These are phyloP conservation scores for Didymella glomerata DNA, from an alignment of 2,329 filamentous ascomycete species.

Conservation along the genomic window DNA sequence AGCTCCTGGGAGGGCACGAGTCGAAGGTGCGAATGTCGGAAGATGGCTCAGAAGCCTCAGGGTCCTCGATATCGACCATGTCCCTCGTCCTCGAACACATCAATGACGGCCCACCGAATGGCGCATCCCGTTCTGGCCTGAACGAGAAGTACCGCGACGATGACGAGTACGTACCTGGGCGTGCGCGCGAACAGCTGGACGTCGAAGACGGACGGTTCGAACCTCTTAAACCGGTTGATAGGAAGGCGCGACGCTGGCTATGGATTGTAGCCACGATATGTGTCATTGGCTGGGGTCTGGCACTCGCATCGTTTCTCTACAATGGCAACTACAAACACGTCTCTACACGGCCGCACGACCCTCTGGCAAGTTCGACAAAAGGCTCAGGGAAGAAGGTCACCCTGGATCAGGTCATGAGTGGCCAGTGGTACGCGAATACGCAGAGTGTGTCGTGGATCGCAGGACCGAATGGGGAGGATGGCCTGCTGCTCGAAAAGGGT, in stretches of 20 bases:
- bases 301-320: conserved; percentile 71
- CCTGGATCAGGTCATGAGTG: conserved; percentile 72
- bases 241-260: conserved; percentile 68
- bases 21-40: conserved; percentile 43
- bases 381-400: conserved; percentile 77
- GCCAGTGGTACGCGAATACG: conserved; percentile 69
- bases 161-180: conserved; percentile 52
- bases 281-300: conserved; percentile 72
- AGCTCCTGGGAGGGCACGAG: conserved; percentile 54
- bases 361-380: conserved; percentile 67
- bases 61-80: conserved; percentile 82
- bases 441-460: conserved; percentile 80
- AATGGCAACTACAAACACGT: conserved; percentile 72
- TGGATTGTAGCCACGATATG: conserved; percentile 69
- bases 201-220: conserved; percentile 60
- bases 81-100: conserved; percentile 83
- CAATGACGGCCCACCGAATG: conserved; percentile 61
- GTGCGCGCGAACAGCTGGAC: conserved; percentile 60
- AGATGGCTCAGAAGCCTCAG: conserved; percentile 60
- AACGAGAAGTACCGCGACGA: conserved; percentile 53
- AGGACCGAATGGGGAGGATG: conserved; percentile 79
- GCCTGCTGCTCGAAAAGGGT: conserved; percentile 79
- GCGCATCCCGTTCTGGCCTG: conserved; percentile 37
- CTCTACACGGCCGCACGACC: conserved; percentile 72
- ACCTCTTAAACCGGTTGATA: conserved; percentile 66